Conservation (phyloP, 352 stramenopile genomes). For the Pythium aquatile region DNA sequence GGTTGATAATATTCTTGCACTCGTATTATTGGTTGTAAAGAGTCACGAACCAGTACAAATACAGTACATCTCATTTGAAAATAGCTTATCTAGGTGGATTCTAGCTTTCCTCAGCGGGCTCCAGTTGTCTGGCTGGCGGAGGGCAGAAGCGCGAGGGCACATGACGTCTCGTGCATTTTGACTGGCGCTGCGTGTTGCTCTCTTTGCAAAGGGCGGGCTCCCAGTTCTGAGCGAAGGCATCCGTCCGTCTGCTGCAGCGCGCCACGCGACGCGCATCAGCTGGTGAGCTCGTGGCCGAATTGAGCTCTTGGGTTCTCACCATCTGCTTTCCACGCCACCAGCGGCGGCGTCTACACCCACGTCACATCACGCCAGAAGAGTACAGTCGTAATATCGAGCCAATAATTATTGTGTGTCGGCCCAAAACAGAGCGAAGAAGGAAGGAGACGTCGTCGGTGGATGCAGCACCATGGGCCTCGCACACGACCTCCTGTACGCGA, state of each 20-base stretch:
- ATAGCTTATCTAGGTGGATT: background rate
- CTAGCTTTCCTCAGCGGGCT: background rate
- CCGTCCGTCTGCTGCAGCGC: background rate
- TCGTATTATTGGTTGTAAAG: background rate
- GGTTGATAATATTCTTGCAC: background rate
- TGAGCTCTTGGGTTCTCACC: background rate
- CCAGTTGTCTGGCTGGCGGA: background rate
- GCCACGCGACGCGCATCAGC: background rate
- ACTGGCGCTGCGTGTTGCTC: background rate
- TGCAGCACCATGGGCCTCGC: constrained; percentile 11
- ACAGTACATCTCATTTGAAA: background rate
- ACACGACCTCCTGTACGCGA: constrained; percentile 46
- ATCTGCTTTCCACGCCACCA: constrained; percentile 11
- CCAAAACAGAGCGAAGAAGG: background rate
- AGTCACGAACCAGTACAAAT: background rate
- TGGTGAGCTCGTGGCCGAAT: constrained; percentile 8
- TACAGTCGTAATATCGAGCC: background rate
- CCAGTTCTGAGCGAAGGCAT: background rate
- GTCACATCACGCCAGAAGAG: background rate
- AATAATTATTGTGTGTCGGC: background rate
- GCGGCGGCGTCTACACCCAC: constrained; percentile 1
- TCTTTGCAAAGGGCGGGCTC: background rate
- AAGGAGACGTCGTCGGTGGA: background rate
- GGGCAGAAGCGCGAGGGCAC: background rate
- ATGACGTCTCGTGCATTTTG: background rate